Evolutionary conservation across 805 yeast genomes (phyloP).

Genomic region (Metschnikowia cerradonensis): DNA sequence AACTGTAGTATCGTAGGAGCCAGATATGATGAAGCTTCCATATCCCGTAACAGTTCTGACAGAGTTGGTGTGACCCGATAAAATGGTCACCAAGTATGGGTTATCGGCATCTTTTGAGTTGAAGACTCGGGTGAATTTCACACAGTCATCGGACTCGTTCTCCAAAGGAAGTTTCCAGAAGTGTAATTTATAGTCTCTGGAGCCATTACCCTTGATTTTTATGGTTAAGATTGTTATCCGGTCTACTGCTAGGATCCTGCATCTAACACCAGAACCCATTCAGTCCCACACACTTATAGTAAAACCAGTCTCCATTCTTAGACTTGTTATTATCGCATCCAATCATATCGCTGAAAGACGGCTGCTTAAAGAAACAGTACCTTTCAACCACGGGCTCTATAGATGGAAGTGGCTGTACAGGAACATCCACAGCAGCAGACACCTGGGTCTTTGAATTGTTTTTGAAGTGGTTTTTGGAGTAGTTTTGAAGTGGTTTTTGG

Average conservation of each 20-base stretch:
- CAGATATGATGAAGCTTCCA: constrained; percentile 80
- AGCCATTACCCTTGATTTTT: constrained; percentile 3
- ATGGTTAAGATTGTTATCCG: too few species aligned
- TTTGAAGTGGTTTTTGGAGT: too few species aligned
- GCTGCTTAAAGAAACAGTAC: constrained; percentile 26
- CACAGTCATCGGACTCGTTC: constrained; percentile 33
- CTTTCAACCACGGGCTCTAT: constrained; percentile 8
- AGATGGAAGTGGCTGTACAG: neutral
- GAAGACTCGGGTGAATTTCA: constrained; percentile 31
- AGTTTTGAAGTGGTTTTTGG: too few species aligned
- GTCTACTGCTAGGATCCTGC: too few species aligned
- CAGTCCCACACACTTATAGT: constrained; percentile 41
- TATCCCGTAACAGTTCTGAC: constrained; percentile 86
- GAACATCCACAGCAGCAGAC: neutral
- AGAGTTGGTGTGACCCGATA: constrained; percentile 59
- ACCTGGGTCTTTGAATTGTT: neutral
- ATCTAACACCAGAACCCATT: too few species aligned
- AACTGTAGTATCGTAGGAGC: constrained; percentile 85
- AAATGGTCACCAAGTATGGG: constrained; percentile 17
- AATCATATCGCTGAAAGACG: constrained; percentile 29
- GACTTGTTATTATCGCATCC: constrained; percentile 31
- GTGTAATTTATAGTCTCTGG: constrained; percentile 42
- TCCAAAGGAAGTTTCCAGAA: constrained; percentile 56
- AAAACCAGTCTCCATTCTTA: constrained; percentile 46
- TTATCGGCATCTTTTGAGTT: constrained; percentile 32